Evolutionary conservation across 768 basidiomycete genomes (phyloP), one percentile per base, ranked within the genome.

Genomic region (Trametes villosa): DNA sequence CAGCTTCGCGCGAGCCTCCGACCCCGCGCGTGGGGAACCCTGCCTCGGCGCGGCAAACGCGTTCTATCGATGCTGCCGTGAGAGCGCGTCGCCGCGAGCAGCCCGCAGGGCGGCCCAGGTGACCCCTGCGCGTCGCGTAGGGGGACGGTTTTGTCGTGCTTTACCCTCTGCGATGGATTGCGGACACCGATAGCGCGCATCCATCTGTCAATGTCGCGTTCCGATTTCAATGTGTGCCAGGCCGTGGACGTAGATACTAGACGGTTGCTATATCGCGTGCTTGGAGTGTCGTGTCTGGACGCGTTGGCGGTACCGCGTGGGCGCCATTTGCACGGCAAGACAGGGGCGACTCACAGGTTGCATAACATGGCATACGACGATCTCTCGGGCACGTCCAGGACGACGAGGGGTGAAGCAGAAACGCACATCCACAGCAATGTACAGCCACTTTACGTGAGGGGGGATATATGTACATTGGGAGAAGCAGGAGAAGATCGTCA

Each of bases 381-480:
- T n/a, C 17, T 30, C 38, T 55, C 36, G 18, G 20, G 29, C 29
- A 34, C n/a, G 34, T 29, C 42, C 44, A 34, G 22, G 31, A 22
- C 30, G 13, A 24, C 29, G 47, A 36, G 11, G 38, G 30, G 59
- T 51, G 46, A 17, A 57, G 57, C 24, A 52, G 36, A 49, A 51
- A 54, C 38, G 34, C 34, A 54, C 57, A 53, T 53, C 57, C 57
- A 63, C 57, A 63, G 57, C 62, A 64, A 64, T 64, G 58, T 64
- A 64, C 63, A 64, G 63, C 56, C 54, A 53, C 59, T 57, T 60
- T 54, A 60, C 50, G 50, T 60, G 48, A 51, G 49, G 47, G 55
- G 56, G 64, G 59, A 57, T 59, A 69, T 72, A 72, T 72, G 69
- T 72, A 70, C 69, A 70, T 68, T 67, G 62, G 54, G 62, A 63